Conservation (phyloP, 2,329 filamentous ascomycete species). For the Penicillium sp. region DNA sequence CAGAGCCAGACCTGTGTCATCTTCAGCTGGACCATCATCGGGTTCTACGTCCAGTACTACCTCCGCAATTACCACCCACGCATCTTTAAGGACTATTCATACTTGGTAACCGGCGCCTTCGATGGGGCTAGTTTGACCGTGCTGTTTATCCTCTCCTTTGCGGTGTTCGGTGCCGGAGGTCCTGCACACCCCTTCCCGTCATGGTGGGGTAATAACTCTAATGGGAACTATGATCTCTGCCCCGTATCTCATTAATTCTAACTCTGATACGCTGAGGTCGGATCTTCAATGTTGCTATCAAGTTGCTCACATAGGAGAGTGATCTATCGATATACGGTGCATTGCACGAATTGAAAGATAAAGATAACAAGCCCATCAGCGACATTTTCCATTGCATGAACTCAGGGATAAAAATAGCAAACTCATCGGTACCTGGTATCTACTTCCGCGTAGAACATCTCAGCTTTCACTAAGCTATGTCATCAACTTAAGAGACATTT, state of each 20-base stretch:
- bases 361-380: too few relatives aligned
- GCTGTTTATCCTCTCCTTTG: conserved; percentile 54
- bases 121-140: conserved; percentile 50
- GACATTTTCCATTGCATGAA: too few relatives aligned
- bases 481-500: too few relatives aligned
- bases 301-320: too few relatives aligned
- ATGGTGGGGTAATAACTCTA: conserved; percentile 54
- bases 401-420: too few relatives aligned
- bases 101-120: conserved; percentile 51
- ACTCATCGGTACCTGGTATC: too few relatives aligned
- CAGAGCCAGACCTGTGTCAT: conserved; percentile 54
- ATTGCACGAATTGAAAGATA: too few relatives aligned
- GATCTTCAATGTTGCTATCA: too few relatives aligned
- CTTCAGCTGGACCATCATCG: conserved; percentile 41
- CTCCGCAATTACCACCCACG: conserved; percentile 51
- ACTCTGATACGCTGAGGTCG: neutral
- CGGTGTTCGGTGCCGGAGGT: conserved; percentile 53
- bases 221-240: conserved; percentile 50
- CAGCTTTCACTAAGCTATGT: too few relatives aligned
- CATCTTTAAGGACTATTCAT: conserved; percentile 53
- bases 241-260: conserved; percentile 24
- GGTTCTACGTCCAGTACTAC: conserved; percentile 51
- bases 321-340: too few relatives aligned
- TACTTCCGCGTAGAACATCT: too few relatives aligned
- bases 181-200: conserved; percentile 44